A percentile compares a stretch with the other conserved stretches of the same genome.
Evolutionary conservation across 805 yeast species (phyloP).

Genomic region (Candida sanyiensis): DNA sequence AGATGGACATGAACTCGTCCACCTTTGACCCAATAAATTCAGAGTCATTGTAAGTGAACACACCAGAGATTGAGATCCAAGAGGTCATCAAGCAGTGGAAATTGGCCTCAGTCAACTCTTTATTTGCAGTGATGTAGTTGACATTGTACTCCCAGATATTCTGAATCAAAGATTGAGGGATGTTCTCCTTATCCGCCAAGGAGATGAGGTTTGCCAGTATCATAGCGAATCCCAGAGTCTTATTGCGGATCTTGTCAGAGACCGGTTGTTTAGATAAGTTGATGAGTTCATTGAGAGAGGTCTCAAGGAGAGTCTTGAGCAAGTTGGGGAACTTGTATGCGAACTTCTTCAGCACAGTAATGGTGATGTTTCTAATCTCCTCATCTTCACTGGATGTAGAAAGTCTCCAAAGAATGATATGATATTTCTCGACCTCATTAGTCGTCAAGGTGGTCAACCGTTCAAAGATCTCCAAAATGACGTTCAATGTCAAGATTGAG

Average conservation of each 20-base stretch:
- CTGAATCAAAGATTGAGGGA: conserved; percentile 39
- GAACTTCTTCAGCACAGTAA: conserved; percentile 30
- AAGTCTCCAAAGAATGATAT: conserved; percentile 31
- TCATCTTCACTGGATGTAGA: conserved; percentile 34
- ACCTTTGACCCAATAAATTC: conserved; percentile 48
- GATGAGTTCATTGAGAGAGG: conserved; percentile 31
- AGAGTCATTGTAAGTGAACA: conserved; percentile 53
- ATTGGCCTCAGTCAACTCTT: conserved; percentile 28
- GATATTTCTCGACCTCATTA: conserved; percentile 21
- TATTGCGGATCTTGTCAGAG: conserved; percentile 24
- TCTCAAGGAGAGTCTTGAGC: conserved; percentile 32
- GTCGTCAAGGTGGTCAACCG: conserved; percentile 21
- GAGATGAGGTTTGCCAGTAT: conserved; percentile 32
- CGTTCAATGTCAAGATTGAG: conserved; percentile 17
- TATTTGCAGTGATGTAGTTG: conserved; percentile 27
- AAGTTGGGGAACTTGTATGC: conserved; percentile 30
- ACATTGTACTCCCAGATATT: conserved; percentile 40
- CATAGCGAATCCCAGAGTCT: conserved; percentile 35
- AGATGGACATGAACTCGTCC: conserved; percentile 53
- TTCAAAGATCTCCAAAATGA: conserved; percentile 27
- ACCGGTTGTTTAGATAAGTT: conserved; percentile 27
- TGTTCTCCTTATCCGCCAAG: conserved; percentile 35
- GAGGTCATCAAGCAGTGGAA: conserved; percentile 38
- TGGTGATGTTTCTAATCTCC: conserved; percentile 37
- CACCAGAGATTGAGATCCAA: conserved; percentile 61